These are phyloP conservation scores for Linum lewisii DNA, from an alignment of 345 rosid species.

Conservation along the genomic window DNA sequence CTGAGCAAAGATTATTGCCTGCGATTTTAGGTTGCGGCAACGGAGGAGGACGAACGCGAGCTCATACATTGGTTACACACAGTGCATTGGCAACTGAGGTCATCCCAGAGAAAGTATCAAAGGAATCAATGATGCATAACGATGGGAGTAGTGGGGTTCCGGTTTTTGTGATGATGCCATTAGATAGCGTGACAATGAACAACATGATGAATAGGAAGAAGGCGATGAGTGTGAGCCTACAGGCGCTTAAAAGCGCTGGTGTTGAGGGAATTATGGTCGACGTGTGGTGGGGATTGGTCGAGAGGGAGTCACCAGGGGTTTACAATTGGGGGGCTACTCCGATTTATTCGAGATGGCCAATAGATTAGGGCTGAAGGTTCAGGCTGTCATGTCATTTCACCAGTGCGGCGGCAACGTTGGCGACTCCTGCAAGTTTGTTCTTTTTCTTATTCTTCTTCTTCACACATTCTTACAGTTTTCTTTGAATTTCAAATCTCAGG, in stretches of 20 bases:
- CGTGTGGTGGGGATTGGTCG: conserved; percentile 99
- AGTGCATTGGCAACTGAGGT: too few relatives aligned
- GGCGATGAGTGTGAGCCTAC: conserved; percentile 90
- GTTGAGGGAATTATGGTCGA: conserved; percentile 96
- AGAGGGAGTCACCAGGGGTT: conserved; percentile 65
- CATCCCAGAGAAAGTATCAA: too few relatives aligned
- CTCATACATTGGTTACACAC: too few relatives aligned
- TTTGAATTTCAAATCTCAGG: not conserved
- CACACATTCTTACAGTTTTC: not conserved
- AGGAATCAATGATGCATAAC: conserved; percentile 8
- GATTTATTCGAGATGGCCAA: conserved; percentile 90
- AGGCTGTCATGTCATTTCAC: conserved; percentile 98
- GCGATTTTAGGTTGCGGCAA: too few relatives aligned
- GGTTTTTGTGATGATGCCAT: conserved; percentile 97
- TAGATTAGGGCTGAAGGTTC: conserved; percentile 84
- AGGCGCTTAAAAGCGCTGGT: conserved; percentile 93
- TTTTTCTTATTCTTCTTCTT: too few relatives aligned
- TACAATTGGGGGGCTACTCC: conserved; percentile 94
- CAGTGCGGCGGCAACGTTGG: conserved; percentile 99
- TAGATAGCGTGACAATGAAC: conserved; percentile 79
- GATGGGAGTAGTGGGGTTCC: conserved; percentile 65
- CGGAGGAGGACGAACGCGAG: too few relatives aligned
- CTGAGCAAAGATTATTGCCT: too few relatives aligned
- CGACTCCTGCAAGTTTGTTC: conserved; percentile 74
- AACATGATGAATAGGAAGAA: conserved; percentile 74